Percentiles rank a stretch among this genome's conserved stretches.
phyloP scores from a whole-genome alignment of 2,329 filamentous ascomycete genomes.

The Colletotrichum tabaci region DNA sequence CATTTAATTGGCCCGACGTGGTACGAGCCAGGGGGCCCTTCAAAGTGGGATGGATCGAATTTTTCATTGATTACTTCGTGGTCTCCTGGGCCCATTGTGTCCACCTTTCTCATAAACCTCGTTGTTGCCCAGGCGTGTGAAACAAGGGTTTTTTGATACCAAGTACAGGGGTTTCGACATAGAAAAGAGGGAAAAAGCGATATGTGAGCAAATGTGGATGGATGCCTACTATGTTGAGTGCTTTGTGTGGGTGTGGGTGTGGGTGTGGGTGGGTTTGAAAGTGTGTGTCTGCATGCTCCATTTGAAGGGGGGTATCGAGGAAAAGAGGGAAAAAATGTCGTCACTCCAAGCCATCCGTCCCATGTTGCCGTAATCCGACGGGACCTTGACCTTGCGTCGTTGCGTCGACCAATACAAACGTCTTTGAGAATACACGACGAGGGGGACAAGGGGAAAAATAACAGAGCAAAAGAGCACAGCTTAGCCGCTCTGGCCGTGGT shows the following conservation, averaged over 20 bases:
- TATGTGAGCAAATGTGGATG: constrained; percentile 37
- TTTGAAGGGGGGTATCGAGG: constrained; percentile 34
- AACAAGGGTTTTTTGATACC: constrained; percentile 32
- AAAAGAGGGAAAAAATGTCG: constrained; percentile 34
- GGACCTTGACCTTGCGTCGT: constrained; percentile 19
- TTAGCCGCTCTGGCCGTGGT: constrained; percentile 14
- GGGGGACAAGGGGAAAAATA: not conserved
- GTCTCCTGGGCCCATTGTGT: constrained; percentile 37
- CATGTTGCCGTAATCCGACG: constrained; percentile 37
- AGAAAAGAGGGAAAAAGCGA: constrained; percentile 25
- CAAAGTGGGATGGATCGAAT: constrained; percentile 40
- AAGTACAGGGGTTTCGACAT: constrained; percentile 33
- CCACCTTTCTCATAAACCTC: constrained; percentile 40
- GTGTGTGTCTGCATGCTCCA: constrained; percentile 21
- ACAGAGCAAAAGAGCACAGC: constrained; percentile 2
- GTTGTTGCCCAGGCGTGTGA: constrained; percentile 32
- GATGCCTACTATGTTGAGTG: constrained; percentile 7
- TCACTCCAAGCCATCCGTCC: constrained; percentile 36
- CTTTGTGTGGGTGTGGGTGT: constrained; percentile 5
- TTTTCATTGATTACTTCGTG: constrained; percentile 42
- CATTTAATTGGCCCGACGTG: constrained; percentile 33
- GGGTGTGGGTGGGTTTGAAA: constrained; percentile 24
- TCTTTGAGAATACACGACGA: constrained; percentile 14
- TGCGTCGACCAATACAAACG: constrained; percentile 28
- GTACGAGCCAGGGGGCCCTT: constrained; percentile 30